Percentiles rank a stretch among this genome's conserved stretches.
phyloP scores from a whole-genome alignment of 495 filamentous ascomycete species.

The Podospora anserina region DNA sequence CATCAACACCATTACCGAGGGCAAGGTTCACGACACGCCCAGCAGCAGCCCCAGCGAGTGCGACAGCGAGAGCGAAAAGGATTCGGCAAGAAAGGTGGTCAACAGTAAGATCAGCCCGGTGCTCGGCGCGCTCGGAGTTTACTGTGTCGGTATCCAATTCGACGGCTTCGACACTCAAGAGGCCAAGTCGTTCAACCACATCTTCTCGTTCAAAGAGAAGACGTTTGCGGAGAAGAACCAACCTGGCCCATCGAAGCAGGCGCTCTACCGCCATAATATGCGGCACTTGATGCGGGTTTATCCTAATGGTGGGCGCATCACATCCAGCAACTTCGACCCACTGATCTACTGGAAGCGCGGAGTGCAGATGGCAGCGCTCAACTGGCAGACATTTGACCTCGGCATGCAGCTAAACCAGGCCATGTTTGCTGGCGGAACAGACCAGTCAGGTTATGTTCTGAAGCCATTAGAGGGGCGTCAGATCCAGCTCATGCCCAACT shows the following conservation, averaged over 20 bases:
- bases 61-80: constrained; percentile 55
- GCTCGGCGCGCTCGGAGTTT: constrained; percentile 83
- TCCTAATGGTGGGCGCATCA: constrained; percentile 71
- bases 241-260: constrained; percentile 63
- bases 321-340: constrained; percentile 90
- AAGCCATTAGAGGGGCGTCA: constrained; percentile 82
- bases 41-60: constrained; percentile 57
- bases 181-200: constrained; percentile 82
- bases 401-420: constrained; percentile 94
- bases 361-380: constrained; percentile 93
- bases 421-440: constrained; percentile 93
- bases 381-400: constrained; percentile 97
- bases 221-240: constrained; percentile 76
- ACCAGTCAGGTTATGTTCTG: constrained; percentile 85
- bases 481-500: constrained; percentile 49
- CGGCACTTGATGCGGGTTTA: constrained; percentile 92
- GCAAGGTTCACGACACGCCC: constrained; percentile 47
- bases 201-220: constrained; percentile 87
- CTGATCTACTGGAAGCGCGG: constrained; percentile 89
- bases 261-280: constrained; percentile 85
- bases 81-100: constrained; percentile 53
- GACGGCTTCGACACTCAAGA: constrained; percentile 68
- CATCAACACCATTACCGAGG: constrained; percentile 50
- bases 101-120: constrained; percentile 82
- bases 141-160: constrained; percentile 83